Evolutionary conservation across 352 stramenopile species (phyloP).

Genomic region (Pythium aphanidermatum): DNA sequence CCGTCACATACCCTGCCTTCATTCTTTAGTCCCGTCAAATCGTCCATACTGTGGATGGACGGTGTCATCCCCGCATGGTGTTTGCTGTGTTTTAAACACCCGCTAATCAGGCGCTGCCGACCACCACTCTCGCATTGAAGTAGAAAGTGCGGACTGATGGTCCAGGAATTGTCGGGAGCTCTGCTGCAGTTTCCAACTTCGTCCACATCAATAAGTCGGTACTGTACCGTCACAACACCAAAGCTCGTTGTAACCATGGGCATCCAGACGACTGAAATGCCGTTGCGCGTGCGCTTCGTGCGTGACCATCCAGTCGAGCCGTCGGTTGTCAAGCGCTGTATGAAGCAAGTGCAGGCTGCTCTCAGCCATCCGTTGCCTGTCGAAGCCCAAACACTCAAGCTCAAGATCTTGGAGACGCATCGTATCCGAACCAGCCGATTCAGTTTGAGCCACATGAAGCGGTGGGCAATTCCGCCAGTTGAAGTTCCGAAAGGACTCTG

Average conservation of each 20-base stretch:
- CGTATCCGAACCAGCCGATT: conserved; percentile 42
- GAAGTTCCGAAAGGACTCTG: conserved; percentile 47
- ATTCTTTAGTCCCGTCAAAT: too few species aligned
- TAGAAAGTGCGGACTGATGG: too few species aligned
- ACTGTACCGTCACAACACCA: too few species aligned
- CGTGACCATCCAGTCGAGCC: conserved; percentile 28
- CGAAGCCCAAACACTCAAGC: conserved; percentile 50
- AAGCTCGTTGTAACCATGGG: conserved; percentile 32
- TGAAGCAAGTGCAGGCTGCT: conserved; percentile 25
- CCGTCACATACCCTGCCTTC: too few species aligned
- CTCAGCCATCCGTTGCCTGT: conserved; percentile 28
- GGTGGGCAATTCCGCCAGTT: conserved; percentile 45
- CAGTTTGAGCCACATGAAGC: conserved; percentile 54
- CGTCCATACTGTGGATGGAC: too few species aligned
- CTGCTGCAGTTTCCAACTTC: too few species aligned
- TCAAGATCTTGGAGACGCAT: conserved; percentile 40
- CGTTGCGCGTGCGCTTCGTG: conserved; percentile 12
- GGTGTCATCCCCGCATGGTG: conserved; percentile 2
- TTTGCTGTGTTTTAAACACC: conserved; percentile 19
- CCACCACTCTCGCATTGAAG: neutral
- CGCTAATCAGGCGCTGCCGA: conserved; percentile 2
- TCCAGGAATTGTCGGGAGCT: too few species aligned
- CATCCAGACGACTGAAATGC: conserved; percentile 24
- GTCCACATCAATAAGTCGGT: too few species aligned
- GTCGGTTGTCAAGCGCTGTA: conserved; percentile 26